Base-by-base conservation (phyloP, 2,329 filamentous ascomycete species). In the Hymenoscyphus repandus region DNA sequence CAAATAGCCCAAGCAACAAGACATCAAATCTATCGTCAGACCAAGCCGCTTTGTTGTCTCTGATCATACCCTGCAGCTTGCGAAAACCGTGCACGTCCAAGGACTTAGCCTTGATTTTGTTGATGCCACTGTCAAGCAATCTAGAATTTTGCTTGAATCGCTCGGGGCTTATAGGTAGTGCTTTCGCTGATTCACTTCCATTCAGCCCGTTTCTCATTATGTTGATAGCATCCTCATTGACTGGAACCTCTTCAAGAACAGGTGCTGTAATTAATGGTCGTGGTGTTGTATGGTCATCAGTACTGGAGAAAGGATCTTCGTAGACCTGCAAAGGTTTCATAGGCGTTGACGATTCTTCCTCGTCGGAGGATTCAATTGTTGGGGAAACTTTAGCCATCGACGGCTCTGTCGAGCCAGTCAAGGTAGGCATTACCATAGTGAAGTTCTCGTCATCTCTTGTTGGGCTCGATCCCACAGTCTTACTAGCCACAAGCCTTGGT, bases 41-140 rank as follows among this genome's bases (percentile, higher is more conserved):
- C 63, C 87, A 82, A 17, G 81, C 74, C 12, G 82, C 76, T 60
- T 77, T 78, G 63, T 76, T 79, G 52, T 86, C 83, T 56, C 85
- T 83, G 53, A 90, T 77, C 57, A 90, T 77, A 36, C 83, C 83
- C 66, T 91, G 87, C 44, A 91, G 73, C 62, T 88, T 87, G 47
- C 87, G 80, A 74, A 91, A 90, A 50, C 87, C 87, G 63, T 90
- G 86, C 3, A 88, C 86, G 63, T 91, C 88, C n/a, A 92, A 77
- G 1, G 81, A 81, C 60, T 82, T 81, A 30, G 79, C 76, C 58
- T 82, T 82, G 59, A 91, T 84, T 56, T 87, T 86, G 46, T 82
- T 74, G 58, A 91, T 87, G 45, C 85, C 88, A 60, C 86, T 90
- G 31, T 85, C 80, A 5, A 92, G 75, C 20, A 91, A 72, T 40